Conservation (phyloP, 306 rosid genomes). For the Vigna radiata region DNA sequence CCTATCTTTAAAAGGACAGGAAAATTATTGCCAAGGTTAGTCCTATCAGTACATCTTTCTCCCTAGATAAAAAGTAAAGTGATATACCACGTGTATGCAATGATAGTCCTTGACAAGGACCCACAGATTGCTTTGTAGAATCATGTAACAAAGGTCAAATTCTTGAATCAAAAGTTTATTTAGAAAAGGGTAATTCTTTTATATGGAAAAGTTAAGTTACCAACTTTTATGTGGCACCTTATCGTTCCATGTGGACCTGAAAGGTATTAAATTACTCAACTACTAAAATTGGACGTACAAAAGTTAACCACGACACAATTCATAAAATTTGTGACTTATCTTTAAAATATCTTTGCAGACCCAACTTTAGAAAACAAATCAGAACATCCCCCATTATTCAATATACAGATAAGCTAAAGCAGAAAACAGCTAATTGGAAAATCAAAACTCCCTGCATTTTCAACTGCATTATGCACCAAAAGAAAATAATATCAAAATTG, state of each 20-base stretch:
- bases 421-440: constrained; percentile 23
- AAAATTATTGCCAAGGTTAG: constrained; percentile 7
- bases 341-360: constrained; percentile 41
- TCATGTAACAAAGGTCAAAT: constrained; percentile 40
- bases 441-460: constrained; percentile 20
- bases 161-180: constrained; percentile 44
- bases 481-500: background rate
- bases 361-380: constrained; percentile 28
- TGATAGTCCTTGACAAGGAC: constrained; percentile 43
- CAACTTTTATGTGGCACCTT: constrained; percentile 45
- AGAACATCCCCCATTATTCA: constrained; percentile 24
- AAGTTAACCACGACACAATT: constrained; percentile 34
- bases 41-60: background rate
- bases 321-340: constrained; percentile 6
- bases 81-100: constrained; percentile 44
- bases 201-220: constrained; percentile 38
- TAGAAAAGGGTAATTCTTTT: constrained; percentile 35
- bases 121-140: constrained; percentile 45
- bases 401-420: constrained; percentile 15
- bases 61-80: constrained; percentile 3
- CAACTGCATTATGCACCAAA: constrained; percentile 31
- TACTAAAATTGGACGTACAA: constrained; percentile 37
- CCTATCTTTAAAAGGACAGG: constrained; percentile 39
- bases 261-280: constrained; percentile 44
- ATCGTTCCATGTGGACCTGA: constrained; percentile 50